Evolutionary conservation across 805 yeast genomes (phyloP), one percentile per base, ranked within the genome.

Genomic region (Candida alai): DNA sequence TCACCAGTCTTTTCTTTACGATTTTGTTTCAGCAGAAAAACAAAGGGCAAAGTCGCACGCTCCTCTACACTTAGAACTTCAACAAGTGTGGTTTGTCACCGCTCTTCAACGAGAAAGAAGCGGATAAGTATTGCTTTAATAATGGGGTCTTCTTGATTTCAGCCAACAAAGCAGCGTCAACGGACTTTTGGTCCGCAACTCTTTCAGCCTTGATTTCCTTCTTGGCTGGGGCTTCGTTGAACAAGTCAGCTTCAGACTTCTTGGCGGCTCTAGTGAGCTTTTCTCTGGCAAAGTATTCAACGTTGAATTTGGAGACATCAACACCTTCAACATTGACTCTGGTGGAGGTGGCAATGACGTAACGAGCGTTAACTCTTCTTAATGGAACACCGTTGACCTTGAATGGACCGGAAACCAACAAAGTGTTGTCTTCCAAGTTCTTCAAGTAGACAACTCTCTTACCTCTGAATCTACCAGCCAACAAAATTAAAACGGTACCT

Each of bases 391-490:
- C 98, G 76, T 90, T 90, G 62, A 90, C 86, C 81, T 93, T 90
- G 95, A 90, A 93, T 61, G 98, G 98, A 68, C 98, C 98, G 45
- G 96, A 74, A 48, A 90, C 96, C 65, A 90, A 84, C 60, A 90
- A 76, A 50, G 97, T 90, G 87, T 87, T 86, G 81, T 93, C 97
- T 75, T 88, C 96, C 65, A 93, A 80, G 71, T 83, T 74, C 83
- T 90, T 90, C 70, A 90, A 82, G 84, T 84, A 84, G 51, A 90
- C 97, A 59, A 93, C 98, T 77, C 97, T 89, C 86, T 90, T 93
- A 71, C 98, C 98, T 75, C 98, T 86, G 95, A 88, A 90, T 74
- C 96, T 87, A 68, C 98, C 98, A 61, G 97, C 97, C 67, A 90
- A 80, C 69, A 90, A 75, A 71, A 90, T 90, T 68, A 93, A 78